Evolutionary conservation across 805 yeast species (phyloP).

Genomic region (Pichia pseudocactophila): DNA sequence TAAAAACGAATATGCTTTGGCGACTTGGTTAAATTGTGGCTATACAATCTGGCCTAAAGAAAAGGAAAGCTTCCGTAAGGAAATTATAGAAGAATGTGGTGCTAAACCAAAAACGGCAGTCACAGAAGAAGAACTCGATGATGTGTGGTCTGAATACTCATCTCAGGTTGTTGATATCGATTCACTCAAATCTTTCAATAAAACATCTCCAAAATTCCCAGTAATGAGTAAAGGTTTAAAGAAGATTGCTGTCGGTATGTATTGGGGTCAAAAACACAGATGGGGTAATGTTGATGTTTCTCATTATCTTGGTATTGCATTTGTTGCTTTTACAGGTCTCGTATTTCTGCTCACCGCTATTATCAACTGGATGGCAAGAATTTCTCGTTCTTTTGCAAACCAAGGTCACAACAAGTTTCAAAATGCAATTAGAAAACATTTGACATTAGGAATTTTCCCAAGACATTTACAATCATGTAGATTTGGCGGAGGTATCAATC

Average conservation of each 20-base stretch:
- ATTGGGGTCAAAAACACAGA: slow-evolving; percentile 22
- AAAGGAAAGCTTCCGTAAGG: too few relatives aligned
- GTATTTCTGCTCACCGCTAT: slow-evolving; percentile 35
- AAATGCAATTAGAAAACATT: slow-evolving; percentile 21
- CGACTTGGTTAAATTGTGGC: too few relatives aligned
- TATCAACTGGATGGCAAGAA: slow-evolving; percentile 32
- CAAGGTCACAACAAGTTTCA: slow-evolving; percentile 23
- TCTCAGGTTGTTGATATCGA: too few relatives aligned
- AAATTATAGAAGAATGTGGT: too few relatives aligned
- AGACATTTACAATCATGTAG: slow-evolving; percentile 15
- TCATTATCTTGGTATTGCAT: slow-evolving; percentile 37
- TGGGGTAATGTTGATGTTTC: slow-evolving; percentile 33
- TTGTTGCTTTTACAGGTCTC: slow-evolving; percentile 41
- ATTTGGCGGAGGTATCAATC: slow-evolving; percentile 28
- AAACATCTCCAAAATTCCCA: too few relatives aligned
- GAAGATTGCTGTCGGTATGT: slow-evolving; percentile 2
- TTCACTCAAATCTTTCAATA: too few relatives aligned
- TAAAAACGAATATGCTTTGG: too few relatives aligned
- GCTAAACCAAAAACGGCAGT: too few relatives aligned
- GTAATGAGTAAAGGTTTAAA: too few relatives aligned
- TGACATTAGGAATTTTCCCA: slow-evolving; percentile 19
- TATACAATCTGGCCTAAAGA: too few relatives aligned
- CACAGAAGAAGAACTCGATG: too few relatives aligned
- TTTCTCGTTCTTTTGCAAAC: slow-evolving; percentile 31
- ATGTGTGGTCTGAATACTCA: too few relatives aligned